phyloP scores from a whole-genome alignment of 2,329 filamentous ascomycete genomes.

The Hansfordia pulvinata region DNA sequence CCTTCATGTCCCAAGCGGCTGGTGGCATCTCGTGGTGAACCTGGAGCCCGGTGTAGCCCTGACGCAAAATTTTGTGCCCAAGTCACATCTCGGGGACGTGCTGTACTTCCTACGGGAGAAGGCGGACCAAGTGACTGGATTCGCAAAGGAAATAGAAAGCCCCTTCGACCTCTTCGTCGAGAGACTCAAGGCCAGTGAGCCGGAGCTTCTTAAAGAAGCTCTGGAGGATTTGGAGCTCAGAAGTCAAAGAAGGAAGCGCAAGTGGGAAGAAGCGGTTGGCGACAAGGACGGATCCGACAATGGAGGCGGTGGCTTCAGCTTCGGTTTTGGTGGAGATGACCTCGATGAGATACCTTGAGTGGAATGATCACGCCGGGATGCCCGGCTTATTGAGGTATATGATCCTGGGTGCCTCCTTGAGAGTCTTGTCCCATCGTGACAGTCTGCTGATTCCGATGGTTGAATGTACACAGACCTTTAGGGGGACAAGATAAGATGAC shows the following conservation, averaged over 20 bases:
- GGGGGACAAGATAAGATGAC: no score
- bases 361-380: no score
- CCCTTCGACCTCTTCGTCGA: slow-evolving; percentile 65
- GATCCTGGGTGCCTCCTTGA: no score
- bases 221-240: slow-evolving; percentile 51
- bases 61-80: slow-evolving; percentile 90
- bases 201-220: slow-evolving; percentile 53
- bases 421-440: no score
- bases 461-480: no score
- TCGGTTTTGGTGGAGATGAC: slow-evolving; percentile 35
- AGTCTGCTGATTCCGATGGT: no score
- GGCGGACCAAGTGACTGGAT: slow-evolving; percentile 77
- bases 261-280: slow-evolving; percentile 71
- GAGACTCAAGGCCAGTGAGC: slow-evolving; percentile 47
- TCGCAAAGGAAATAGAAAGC: slow-evolving; percentile 55
- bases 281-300: slow-evolving; percentile 24
- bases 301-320: slow-evolving; percentile 31
- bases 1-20: slow-evolving; percentile 82
- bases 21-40: slow-evolving; percentile 96
- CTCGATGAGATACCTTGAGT: slow-evolving; percentile 32
- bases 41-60: slow-evolving; percentile 73
- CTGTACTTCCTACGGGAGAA: slow-evolving; percentile 72
- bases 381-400: no score
- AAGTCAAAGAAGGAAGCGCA: slow-evolving; percentile 56
- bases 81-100: slow-evolving; percentile 58